These are phyloP conservation scores for Russula sp. DNA, from an alignment of 768 basidiomycete species.

Conservation along the genomic window DNA sequence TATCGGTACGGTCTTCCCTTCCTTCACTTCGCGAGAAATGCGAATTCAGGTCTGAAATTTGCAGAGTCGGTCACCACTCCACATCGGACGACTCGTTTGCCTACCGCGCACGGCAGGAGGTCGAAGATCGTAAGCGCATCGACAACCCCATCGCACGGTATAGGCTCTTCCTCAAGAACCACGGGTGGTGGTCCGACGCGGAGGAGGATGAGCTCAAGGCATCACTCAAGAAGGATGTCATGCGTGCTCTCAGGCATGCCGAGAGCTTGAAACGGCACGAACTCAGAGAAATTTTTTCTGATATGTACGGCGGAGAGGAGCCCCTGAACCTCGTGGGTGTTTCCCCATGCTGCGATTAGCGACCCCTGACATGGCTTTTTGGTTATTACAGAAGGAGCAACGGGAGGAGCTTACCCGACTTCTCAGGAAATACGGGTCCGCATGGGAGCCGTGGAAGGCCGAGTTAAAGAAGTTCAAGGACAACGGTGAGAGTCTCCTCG, in stretches of 20 bases:
- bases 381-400: constrained; percentile 62
- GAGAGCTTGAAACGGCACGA: constrained; percentile 64
- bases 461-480: constrained; percentile 75
- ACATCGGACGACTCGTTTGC: constrained; percentile 96
- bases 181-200: constrained; percentile 76
- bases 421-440: constrained; percentile 78
- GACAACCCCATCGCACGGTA: constrained; percentile 86
- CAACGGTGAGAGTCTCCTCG: constrained; percentile 42
- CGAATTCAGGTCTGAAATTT: not conserved
- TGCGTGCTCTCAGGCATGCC: constrained; percentile 71
- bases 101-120: constrained; percentile 83
- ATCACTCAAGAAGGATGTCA: constrained; percentile 63
- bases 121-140: constrained; percentile 86
- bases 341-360: not conserved
- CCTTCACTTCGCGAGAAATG: not conserved
- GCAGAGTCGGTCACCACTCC: constrained; percentile 87
- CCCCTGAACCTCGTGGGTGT: constrained; percentile 76
- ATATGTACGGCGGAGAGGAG: constrained; percentile 81
- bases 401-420: constrained; percentile 67
- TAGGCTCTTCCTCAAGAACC: constrained; percentile 76
- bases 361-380: constrained; percentile 12
- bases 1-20: constrained; percentile 51
- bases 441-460: constrained; percentile 79
- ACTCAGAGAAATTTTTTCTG: constrained; percentile 77
- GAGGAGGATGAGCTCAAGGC: constrained; percentile 70